Evolutionary conservation across 1,139 yeast species (phyloP), one percentile per base, ranked within the genome.

Genomic region (Suhomyces anneliseae): DNA sequence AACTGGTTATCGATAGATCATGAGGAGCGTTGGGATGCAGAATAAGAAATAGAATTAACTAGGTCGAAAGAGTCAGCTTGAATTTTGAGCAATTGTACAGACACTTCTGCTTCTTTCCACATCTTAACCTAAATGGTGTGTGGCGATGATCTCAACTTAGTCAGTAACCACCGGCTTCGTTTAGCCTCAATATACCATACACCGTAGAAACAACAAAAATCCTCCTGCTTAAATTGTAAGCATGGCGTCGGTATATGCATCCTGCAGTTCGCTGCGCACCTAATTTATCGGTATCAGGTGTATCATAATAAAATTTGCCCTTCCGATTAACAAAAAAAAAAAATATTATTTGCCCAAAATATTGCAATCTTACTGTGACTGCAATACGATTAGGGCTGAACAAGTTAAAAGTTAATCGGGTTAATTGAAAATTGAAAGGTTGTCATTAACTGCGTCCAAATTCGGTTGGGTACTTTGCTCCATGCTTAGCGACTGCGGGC

Each of bases 221-320:
- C 24, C 26, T 4, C 38, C 32, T 36, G 15, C n/a, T 36, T 36
- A 36, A 36, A 36, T 24, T 19, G 39, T 36, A 24, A 26, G 31
- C 33, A 27, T 27, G 34, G 40, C 26, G 40, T 31, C 11, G 11
- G 12, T 32, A 19, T 34, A 29, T 38, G 39, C 42, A 42, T 37
- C 11, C 12, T 43, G 41, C 45, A 29, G 39, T 38, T 12, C 19
- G 24, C 35, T 34, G 42, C 45, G 42, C 45, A 43, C 41, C 38
- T 43, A 38, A 43, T 43, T 43, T 38, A 43, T 38, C 34, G 39
- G 44, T 10, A 38, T 26, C 26, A 27, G 29, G 29, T 36, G 40
- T 43, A 43, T 43, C 45, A 43, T 34, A 43, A 38, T 43, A 43
- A 27, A 43, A 38, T 43, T 43, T 43, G 42, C 45, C 33, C 31